These are phyloP conservation scores for Epichloe aotearoae DNA, from an alignment of 2,329 filamentous ascomycete genomes.

Conservation along the genomic window DNA sequence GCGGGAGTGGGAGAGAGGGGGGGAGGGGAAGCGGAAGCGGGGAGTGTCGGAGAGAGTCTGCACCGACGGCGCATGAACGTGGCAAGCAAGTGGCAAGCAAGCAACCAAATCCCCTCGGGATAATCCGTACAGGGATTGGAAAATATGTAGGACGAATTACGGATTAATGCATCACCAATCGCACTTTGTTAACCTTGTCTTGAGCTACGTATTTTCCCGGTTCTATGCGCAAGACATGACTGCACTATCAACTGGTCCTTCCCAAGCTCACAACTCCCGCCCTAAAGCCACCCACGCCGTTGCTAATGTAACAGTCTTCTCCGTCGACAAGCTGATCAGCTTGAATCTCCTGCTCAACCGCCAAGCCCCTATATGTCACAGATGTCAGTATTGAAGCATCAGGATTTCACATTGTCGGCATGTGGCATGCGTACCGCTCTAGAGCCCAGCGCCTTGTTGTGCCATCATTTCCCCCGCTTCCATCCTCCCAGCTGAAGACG, in stretches of 20 bases:
- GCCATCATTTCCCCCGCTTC: constrained; percentile 68
- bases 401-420: neutral
- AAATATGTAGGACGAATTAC: too few species aligned
- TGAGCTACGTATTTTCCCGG: neutral
- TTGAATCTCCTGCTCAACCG: constrained; percentile 49
- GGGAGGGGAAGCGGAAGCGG: too few species aligned
- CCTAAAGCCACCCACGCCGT: constrained; percentile 70
- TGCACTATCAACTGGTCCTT: neutral
- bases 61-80: too few species aligned
- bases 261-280: constrained; percentile 28
- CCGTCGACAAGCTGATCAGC: constrained; percentile 49
- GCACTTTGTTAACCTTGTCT: neutral
- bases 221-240: neutral
- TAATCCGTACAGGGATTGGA: too few species aligned
- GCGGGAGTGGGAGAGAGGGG: neutral
- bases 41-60: too few species aligned
- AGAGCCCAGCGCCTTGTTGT: constrained; percentile 78
- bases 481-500: constrained; percentile 22
- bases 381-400: neutral
- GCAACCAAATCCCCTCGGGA: too few species aligned
- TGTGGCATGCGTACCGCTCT: constrained; percentile 34
- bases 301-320: constrained; percentile 80
- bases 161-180: too few species aligned
- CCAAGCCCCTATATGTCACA: constrained; percentile 35
- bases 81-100: too few species aligned